phyloP scores from a whole-genome alignment of 495 filamentous ascomycete genomes.

The Penicillium turbatum region DNA sequence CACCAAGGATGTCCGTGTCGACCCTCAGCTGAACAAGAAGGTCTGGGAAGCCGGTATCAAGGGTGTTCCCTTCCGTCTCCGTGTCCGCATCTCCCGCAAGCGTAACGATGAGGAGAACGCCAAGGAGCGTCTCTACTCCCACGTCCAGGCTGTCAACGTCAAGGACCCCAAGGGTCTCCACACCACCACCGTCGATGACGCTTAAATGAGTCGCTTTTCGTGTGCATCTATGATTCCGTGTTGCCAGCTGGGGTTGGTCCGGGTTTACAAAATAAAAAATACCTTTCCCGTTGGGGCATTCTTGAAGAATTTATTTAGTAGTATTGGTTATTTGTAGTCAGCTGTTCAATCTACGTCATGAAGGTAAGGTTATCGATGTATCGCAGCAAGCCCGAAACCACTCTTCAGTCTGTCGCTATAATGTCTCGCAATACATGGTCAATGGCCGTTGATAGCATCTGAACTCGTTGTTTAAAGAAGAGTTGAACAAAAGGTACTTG shows the following conservation, averaged over 20 bases:
- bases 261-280: slow-evolving; percentile 31
- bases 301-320: slow-evolving; percentile 1
- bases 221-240: slow-evolving; percentile 32
- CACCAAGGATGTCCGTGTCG: slow-evolving; percentile 94
- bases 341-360: background rate
- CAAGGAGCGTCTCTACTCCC: slow-evolving; percentile 97
- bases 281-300: slow-evolving; percentile 18
- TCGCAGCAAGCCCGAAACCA: too few relatives aligned
- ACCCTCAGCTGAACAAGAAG: slow-evolving; percentile 99
- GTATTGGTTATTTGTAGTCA: background rate
- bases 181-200: slow-evolving; percentile 69
- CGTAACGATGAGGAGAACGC: slow-evolving; percentile 99
- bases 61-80: slow-evolving; percentile 93
- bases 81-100: slow-evolving; percentile 96
- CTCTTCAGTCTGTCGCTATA: too few relatives aligned
- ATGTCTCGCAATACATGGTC: too few relatives aligned
- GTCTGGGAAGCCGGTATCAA: slow-evolving; percentile 99
- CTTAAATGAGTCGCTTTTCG: slow-evolving; percentile 32
- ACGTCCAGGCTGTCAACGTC: slow-evolving; percentile 98
- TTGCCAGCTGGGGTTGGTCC: slow-evolving; percentile 24
- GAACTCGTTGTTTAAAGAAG: too few relatives aligned
- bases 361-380: too few relatives aligned
- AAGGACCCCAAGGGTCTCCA: slow-evolving; percentile 97
- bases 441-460: too few relatives aligned
- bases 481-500: too few relatives aligned